Base-by-base conservation (phyloP, 495 filamentous ascomycete species). In the Daldinia grandis region DNA sequence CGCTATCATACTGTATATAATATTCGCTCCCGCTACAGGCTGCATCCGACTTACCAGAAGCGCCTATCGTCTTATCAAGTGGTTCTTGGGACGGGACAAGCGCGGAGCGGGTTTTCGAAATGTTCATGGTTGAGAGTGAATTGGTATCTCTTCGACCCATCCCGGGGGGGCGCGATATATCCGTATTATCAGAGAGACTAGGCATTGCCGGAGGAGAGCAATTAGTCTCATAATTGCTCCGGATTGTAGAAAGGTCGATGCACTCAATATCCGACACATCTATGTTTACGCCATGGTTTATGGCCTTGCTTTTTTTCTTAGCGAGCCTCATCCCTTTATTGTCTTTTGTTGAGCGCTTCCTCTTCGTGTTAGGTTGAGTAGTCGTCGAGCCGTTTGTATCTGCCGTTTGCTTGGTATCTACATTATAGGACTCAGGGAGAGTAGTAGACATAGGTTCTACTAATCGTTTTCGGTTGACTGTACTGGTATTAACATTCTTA, bases 181-280 rank as follows among this genome's bases (percentile, higher is more conserved):
- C 31, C 8, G 1, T n/a, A 28, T 31, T 62, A 19, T 42, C 40
- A 3, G 15, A 27, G 42, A 8, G 35, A 30, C 14, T 12, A 24
- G 33, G 25, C 15, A 24, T 62, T 10, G 7, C 17, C 10, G 31
- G 37, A 1, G 40, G 9, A 7, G 21, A 47, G n/a, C 10, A 19
- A 37, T 25, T 49, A 17, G 19, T 68, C 5, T 76, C 60, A 33
- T 77, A 71, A 7, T 31, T 47, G 9, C 19, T 38, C 12, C 30
- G 24, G 0, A 21, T 6, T 9, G 56, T 66, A 0, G 74, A 76
- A 21, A 83, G 74, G 31, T 83, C 80, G 49, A 83, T 76, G 51
- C 68, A 81, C 15, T 82, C 80, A 31, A 79, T 55, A 44, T 78
- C 74, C 17, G 71, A 69, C n/a, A 64, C 54, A 38, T 49, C 66